Conservation (phyloP, 2,329 filamentous ascomycete genomes). For the Fusarium torulosum region DNA sequence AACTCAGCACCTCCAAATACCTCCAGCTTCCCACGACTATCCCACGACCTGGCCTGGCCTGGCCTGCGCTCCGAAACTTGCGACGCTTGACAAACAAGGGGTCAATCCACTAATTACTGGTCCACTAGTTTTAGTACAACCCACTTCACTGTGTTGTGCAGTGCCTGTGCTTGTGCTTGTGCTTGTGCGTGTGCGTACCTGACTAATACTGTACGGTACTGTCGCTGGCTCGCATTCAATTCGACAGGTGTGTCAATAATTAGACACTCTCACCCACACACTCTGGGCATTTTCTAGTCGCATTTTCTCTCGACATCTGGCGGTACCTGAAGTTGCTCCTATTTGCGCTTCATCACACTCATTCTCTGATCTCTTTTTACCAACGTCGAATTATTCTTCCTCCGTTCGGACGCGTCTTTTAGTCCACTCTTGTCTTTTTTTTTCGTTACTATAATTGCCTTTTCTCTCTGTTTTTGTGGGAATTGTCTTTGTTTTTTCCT, state of each 20-base stretch:
- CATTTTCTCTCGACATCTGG: slow-evolving; percentile 24
- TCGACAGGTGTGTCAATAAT: slow-evolving; percentile 37
- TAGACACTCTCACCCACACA: slow-evolving; percentile 34
- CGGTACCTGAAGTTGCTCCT: slow-evolving; percentile 19
- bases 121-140: slow-evolving; percentile 26
- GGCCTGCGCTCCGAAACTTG: slow-evolving; percentile 20
- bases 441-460: slow-evolving; percentile 1
- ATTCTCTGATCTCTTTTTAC: slow-evolving; percentile 21
- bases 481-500: slow-evolving; percentile 33
- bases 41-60: neutral
- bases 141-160: slow-evolving; percentile 36
- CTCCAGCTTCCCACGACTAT: slow-evolving; percentile 26
- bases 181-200: slow-evolving; percentile 31
- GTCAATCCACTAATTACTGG: slow-evolving; percentile 37
- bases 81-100: slow-evolving; percentile 38
- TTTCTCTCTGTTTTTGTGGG: slow-evolving; percentile 30
- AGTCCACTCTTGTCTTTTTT: neutral
- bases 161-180: slow-evolving; percentile 24
- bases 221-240: slow-evolving; percentile 22
- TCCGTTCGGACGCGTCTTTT: slow-evolving; percentile 1
- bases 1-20: slow-evolving; percentile 27
- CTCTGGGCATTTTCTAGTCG: slow-evolving; percentile 37
- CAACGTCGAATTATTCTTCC: slow-evolving; percentile 5
- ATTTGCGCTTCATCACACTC: slow-evolving; percentile 21
- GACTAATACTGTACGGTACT: slow-evolving; percentile 23